A percentile compares a stretch with the other conserved stretches of the same genome.
These are phyloP conservation scores for Backusella sp. DNA, from an alignment of 192 early-diverging fungal genomes.

Conservation along the genomic window DNA sequence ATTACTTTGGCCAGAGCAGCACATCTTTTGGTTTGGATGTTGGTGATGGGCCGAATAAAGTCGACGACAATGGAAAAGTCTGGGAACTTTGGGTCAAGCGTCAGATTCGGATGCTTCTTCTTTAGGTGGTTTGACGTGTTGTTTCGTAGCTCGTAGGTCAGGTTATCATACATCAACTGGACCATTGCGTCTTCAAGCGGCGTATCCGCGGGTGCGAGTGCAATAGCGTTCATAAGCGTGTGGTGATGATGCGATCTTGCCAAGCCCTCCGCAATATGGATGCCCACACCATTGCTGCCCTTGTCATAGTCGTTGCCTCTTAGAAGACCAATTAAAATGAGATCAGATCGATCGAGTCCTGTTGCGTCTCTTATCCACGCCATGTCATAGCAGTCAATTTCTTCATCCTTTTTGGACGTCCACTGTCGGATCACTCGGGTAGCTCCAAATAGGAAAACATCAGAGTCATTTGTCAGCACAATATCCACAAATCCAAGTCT, in stretches of 20 bases:
- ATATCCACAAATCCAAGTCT: constrained; percentile 25
- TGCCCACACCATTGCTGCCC: constrained; percentile 22
- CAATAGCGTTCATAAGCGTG: constrained; percentile 19
- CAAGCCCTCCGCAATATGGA: constrained; percentile 1
- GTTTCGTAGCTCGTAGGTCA: neutral
- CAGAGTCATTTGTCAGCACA: constrained; percentile 36
- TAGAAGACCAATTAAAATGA: constrained; percentile 26
- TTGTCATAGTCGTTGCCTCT: constrained; percentile 25
- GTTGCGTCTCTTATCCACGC: neutral
- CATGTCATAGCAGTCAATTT: constrained; percentile 8
- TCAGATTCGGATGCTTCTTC: neutral
- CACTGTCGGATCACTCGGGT: constrained; percentile 23
- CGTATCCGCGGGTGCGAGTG: neutral
- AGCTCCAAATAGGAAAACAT: constrained; percentile 40
- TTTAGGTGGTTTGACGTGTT: neutral
- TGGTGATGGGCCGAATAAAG: neutral
- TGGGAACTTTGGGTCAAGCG: neutral
- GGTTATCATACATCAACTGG: neutral
- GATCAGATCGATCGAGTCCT: constrained; percentile 21
- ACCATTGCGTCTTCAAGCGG: neutral
- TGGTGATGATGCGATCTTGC: constrained; percentile 14
- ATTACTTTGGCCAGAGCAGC: neutral
- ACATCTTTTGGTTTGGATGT: neutral
- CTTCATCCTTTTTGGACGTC: neutral
- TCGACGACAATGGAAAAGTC: constrained; percentile 7